Evolutionary conservation across 495 filamentous ascomycete species (phyloP), one percentile per base, ranked within the genome.

Genomic region (Penicillium ochrochloron): DNA sequence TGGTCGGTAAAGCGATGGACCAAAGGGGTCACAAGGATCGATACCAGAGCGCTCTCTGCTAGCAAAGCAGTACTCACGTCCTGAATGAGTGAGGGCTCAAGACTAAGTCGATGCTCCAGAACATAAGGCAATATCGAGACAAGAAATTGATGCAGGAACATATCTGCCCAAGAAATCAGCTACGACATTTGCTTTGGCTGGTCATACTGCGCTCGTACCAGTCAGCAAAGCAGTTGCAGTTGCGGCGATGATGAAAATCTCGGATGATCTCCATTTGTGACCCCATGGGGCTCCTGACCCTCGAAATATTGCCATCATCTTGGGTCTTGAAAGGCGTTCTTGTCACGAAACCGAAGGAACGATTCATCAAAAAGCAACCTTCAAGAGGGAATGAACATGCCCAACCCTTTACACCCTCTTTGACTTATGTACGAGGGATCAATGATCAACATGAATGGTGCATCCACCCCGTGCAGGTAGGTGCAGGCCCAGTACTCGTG

Each of bases 101-200:
- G 51, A 5, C n/a, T 14, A 19, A 54, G 51, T 17, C 51, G 51
- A 23, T 34, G 15, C 5, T 54, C 51, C n/a, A 54, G 29, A 34
- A 54, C 31, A 14, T 19, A 54, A n/a, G 51, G 51, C 23, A 54
- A 34, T 4, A 54, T 54, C 29, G 51, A 54, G 23, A 54, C 29
- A 10, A 54, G 27, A 14, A 54, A 54, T n/a, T 54, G 51, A 12
- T 54, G 29, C 7, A 31, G 51, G n/a, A 31, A 54, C 29, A 54
- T 54, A 23, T 54, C 51, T 54, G 29, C 12, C n/a, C 1, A 21
- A n/a, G 19, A 3, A 31, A 31, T 54, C 8, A 54, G 25, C 51
- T 8, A 12, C 10, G 19, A 12, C 21, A 23, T 21, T 0, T 9
- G 9, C 11, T 25, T 11, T 48, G 19, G 17, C n/a, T 11, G 11